These are phyloP conservation scores for Verticillium longisporum DNA, from an alignment of 2,329 filamentous ascomycete species.

Conservation along the genomic window DNA sequence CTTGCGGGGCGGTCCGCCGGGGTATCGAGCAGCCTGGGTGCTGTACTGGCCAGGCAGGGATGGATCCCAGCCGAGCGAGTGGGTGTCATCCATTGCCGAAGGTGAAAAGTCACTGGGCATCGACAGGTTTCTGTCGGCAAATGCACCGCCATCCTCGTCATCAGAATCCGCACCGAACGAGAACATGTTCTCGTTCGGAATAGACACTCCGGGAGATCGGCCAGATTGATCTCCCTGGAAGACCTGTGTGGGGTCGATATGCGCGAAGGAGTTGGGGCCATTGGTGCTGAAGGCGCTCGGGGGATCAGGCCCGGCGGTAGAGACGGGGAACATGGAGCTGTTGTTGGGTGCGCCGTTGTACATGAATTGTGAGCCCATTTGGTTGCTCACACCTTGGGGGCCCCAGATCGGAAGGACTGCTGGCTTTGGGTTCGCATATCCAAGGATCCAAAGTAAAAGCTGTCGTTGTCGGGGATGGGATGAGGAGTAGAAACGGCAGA, in stretches of 20 bases:
- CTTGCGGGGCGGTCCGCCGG: constrained; percentile 72
- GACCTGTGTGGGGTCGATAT: constrained; percentile 52
- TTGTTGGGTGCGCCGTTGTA: constrained; percentile 27
- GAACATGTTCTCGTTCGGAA: constrained; percentile 62
- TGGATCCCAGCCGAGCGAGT: constrained; percentile 72
- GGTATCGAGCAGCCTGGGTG: constrained; percentile 74
- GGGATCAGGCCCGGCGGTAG: constrained; percentile 34
- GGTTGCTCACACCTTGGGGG: constrained; percentile 29
- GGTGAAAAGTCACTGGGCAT: constrained; percentile 62
- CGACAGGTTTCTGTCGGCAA: constrained; percentile 67
- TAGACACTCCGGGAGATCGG: constrained; percentile 41
- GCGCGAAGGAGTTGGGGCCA: constrained; percentile 40
- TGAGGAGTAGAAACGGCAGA: constrained; percentile 83
- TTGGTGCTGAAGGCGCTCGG: constrained; percentile 34
- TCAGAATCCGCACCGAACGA: constrained; percentile 90
- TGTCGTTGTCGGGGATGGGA: constrained; percentile 64
- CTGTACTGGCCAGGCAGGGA: constrained; percentile 77
- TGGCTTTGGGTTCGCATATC: constrained; percentile 42
- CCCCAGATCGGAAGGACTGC: constrained; percentile 34
- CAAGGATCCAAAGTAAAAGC: constrained; percentile 46
- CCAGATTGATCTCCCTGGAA: constrained; percentile 48
- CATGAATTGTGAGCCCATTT: constrained; percentile 41
- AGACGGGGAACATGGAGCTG: constrained; percentile 40
- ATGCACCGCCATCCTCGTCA: constrained; percentile 72
- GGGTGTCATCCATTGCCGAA: constrained; percentile 61